Base-by-base conservation (phyloP, 768 basidiomycete genomes). In the Pleurotus tuoliensis region DNA sequence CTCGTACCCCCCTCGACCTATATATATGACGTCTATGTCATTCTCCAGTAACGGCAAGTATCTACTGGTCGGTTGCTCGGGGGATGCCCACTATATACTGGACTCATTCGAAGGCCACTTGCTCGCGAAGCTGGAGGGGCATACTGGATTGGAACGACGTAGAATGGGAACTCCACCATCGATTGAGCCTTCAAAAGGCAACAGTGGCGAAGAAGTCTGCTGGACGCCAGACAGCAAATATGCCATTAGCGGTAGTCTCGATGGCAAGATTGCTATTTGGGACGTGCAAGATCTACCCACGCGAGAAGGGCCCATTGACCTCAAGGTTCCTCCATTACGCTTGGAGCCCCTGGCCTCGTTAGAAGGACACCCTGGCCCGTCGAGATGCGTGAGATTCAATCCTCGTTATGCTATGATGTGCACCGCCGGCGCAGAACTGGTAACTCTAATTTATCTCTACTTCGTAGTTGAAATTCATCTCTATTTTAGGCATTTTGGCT, bases 211-310 rank as follows among this genome's bases (percentile, higher is more conserved):
- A 67, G 97, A 98, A 73, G 88, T 95, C 3, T 82, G 82, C 9
- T 98, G 93, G 92, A 94, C 92, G 2, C 91, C 93, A 0, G 96
- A 99, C 69, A 94, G 93, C 70, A 91, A 91, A 69, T 99, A 82
- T 64, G 79, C 98, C 43, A 69, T 97, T 4, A 81, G 90, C 18
- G 97, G 97, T 53, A 88, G 86, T 65, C 77, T 90, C 27, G 87
- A 95, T 66, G 97, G 97, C 45, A 84, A 82, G 62, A 75, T 98
- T n/a, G 69, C 80, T 47, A 73, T 96, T 16, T 99, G 95, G 95
- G 94, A 98, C 63, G 75, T 91, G 39, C 79, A 88, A 61, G 79
- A 78, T 61, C 68, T 91, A 56, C 83, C 82, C 27, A 39, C 73
- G 56, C 73, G 76, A 58, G 66, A 75, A 3, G 85, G 82, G 5